Evolutionary conservation across 495 filamentous ascomycete species (phyloP).

Genomic region (Penicillium mononematosum): DNA sequence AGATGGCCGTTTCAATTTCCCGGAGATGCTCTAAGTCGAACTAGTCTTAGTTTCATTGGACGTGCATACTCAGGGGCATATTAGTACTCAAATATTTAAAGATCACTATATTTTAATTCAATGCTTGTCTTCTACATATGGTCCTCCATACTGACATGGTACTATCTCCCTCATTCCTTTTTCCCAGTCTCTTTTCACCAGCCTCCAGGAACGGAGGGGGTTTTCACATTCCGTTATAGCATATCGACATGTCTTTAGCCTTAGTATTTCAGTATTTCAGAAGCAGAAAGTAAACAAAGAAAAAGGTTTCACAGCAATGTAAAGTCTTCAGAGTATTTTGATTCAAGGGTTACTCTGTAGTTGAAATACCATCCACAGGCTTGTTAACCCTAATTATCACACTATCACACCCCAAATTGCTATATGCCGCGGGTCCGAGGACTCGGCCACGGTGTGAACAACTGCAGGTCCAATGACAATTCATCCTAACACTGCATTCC

Average conservation of each 20-base stretch:
- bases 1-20: constrained; percentile 23
- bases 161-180: background rate
- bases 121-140: constrained; percentile 1
- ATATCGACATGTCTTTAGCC: background rate
- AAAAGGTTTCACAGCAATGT: background rate
- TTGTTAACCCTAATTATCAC: constrained; percentile 3
- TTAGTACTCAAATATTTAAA: constrained; percentile 7
- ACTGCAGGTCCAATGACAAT: constrained; percentile 20
- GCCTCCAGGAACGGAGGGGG: constrained; percentile 5
- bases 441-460: constrained; percentile 10
- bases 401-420: constrained; percentile 7
- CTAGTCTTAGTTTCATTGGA: constrained; percentile 23
- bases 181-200: constrained; percentile 9
- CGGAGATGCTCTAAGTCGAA: constrained; percentile 30
- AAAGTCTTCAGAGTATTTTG: background rate
- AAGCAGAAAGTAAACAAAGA: background rate
- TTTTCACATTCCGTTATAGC: constrained; percentile 1
- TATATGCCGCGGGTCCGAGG: constrained; percentile 16
- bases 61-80: constrained; percentile 30
- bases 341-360: background rate
- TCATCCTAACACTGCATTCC: constrained; percentile 14
- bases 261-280: background rate
- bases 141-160: background rate
- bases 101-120: constrained; percentile 8
- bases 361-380: background rate